Conservation (phyloP, 495 filamentous ascomycete genomes). For the Bryoglossum gracile region DNA sequence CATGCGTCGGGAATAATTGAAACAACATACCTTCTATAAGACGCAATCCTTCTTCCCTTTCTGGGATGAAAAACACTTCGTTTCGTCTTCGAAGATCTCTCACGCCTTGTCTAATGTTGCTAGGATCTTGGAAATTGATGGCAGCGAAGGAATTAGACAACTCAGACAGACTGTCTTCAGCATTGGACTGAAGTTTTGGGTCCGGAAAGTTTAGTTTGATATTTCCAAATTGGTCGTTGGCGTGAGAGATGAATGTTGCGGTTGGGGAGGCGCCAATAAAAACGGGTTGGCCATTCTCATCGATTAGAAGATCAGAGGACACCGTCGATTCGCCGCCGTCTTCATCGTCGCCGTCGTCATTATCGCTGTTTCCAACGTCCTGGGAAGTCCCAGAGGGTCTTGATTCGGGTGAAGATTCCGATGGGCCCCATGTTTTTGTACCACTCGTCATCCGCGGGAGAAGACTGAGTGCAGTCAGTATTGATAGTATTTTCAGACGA, state of each 20-base stretch:
- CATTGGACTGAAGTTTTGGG: not conserved
- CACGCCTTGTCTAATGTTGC: not conserved
- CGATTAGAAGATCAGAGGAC: not conserved
- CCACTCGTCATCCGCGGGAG: not conserved
- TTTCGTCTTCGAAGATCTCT: slow-evolving; percentile 1
- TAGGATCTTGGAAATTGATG: not conserved
- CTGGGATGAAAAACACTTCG: slow-evolving; percentile 8
- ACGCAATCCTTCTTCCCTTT: not conserved
- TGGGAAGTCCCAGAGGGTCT: not conserved
- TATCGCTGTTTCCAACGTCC: not conserved
- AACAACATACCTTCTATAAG: slow-evolving; percentile 1
- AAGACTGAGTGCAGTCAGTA: too few relatives aligned
- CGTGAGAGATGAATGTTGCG: not conserved
- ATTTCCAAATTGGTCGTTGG: not conserved
- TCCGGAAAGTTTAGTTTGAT: not conserved
- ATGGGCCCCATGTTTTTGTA: too few relatives aligned
- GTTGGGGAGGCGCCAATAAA: not conserved
- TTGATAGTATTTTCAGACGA: too few relatives aligned
- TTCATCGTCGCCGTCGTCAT: not conserved
- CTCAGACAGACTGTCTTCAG: slow-evolving; percentile 5
- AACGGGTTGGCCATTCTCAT: not conserved
- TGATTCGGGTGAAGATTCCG: not conserved
- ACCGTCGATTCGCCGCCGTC: not conserved
- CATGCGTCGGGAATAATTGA: not conserved
- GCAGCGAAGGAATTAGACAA: slow-evolving; percentile 2